Evolutionary conservation across 805 yeast species (phyloP).

Genomic region (Blastobotrys peoriensis): DNA sequence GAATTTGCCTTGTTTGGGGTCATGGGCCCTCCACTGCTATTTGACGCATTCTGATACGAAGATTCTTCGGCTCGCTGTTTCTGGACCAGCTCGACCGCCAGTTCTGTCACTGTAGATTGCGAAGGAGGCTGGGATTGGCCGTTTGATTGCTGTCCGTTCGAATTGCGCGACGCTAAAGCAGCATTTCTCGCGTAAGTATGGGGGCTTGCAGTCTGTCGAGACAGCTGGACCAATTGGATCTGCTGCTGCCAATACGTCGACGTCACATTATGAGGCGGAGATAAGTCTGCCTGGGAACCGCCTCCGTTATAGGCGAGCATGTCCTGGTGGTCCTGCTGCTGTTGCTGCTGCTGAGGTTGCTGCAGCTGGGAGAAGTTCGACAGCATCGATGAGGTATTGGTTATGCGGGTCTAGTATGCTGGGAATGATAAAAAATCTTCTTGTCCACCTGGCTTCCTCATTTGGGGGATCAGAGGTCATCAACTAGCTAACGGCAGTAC

Average conservation of each 20-base stretch:
- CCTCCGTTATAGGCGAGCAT: not conserved
- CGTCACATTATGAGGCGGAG: conserved; percentile 1
- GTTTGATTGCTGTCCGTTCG: conserved; percentile 21
- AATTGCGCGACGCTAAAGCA: conserved; percentile 52
- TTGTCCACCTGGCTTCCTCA: too few relatives aligned
- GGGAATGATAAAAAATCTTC: too few relatives aligned
- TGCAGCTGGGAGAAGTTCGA: not conserved
- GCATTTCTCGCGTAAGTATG: conserved; percentile 82
- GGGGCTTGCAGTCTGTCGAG: conserved; percentile 61
- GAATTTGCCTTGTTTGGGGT: not conserved
- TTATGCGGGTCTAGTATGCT: too few relatives aligned
- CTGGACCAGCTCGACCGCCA: conserved; percentile 33
- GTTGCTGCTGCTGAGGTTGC: conserved; percentile 2
- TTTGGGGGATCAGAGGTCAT: too few relatives aligned
- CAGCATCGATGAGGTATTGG: not conserved
- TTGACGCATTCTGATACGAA: conserved; percentile 11
- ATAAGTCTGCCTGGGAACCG: not conserved
- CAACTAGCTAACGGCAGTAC: too few relatives aligned
- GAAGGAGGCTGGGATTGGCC: conserved; percentile 22
- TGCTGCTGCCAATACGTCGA: conserved; percentile 71
- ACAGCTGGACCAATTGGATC: conserved; percentile 60
- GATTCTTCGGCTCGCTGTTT: conserved; percentile 18
- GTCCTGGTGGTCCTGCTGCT: not conserved
- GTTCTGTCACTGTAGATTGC: conserved; percentile 32
- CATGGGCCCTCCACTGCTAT: not conserved